phyloP scores from a whole-genome alignment of 2,329 filamentous ascomycete genomes.

The Cryoendolithus antarcticus region DNA sequence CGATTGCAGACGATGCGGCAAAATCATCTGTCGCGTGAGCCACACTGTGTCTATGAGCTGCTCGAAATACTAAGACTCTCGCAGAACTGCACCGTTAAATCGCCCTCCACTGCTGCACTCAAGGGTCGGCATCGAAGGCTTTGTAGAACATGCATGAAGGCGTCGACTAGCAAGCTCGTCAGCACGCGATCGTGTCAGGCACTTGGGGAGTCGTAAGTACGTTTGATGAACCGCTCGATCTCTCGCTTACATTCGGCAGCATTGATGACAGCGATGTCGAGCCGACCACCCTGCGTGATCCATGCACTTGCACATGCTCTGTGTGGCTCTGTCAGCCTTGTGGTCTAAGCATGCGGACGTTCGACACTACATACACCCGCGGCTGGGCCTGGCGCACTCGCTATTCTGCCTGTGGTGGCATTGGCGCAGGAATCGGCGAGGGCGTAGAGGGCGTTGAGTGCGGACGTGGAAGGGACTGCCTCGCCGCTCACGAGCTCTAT shows the following conservation, averaged over 20 bases:
- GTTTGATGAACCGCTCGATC: too few species aligned
- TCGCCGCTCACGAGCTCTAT: slow-evolving; percentile 65
- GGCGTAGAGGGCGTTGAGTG: slow-evolving; percentile 81
- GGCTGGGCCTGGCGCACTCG: slow-evolving; percentile 85
- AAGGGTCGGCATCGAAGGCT: slow-evolving; percentile 69
- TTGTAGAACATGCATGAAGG: slow-evolving; percentile 61
- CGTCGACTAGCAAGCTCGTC: slow-evolving; percentile 42
- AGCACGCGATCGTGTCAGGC: too few species aligned
- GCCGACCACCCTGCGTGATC: slow-evolving; percentile 10
- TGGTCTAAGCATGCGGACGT: slow-evolving; percentile 54
- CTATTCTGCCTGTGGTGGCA: slow-evolving; percentile 65
- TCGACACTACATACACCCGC: slow-evolving; percentile 46
- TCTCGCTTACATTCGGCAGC: too few species aligned
- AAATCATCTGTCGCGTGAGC: slow-evolving; percentile 55
- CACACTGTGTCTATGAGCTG: too few species aligned
- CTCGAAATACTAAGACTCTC: too few species aligned
- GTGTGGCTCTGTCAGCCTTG: slow-evolving; percentile 84
- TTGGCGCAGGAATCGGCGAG: slow-evolving; percentile 79
- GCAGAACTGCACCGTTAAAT: slow-evolving; percentile 84
- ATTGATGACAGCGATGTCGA: too few species aligned
- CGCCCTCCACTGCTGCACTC: slow-evolving; percentile 54
- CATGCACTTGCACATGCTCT: slow-evolving; percentile 46
- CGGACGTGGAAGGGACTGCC: slow-evolving; percentile 60
- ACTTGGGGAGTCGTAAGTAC: too few species aligned
- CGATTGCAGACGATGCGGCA: slow-evolving; percentile 66